A percentile compares a stretch with the other conserved stretches of the same genome.
Conservation (phyloP, 1,284 basidiomycete species). For the Austroboletus novae-zelandiae region DNA sequence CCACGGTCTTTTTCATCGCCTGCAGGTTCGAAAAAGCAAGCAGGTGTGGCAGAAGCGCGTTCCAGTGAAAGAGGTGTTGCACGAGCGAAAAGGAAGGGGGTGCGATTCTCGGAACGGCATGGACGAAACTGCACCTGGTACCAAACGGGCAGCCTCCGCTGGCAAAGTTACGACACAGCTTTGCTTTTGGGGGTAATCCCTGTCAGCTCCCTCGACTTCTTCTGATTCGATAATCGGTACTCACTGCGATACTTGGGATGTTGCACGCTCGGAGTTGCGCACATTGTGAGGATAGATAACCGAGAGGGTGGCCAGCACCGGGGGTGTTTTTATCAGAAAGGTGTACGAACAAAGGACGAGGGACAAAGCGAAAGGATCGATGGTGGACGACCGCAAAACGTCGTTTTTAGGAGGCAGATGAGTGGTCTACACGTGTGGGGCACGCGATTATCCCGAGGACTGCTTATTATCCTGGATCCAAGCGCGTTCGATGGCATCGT, state of each 20-base stretch:
- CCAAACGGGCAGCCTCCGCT: constrained; percentile 28
- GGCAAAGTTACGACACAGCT: constrained; percentile 28
- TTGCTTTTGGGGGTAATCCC: constrained; percentile 23
- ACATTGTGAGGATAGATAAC: constrained; percentile 1
- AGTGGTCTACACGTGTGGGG: constrained; percentile 29
- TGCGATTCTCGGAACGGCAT: constrained; percentile 15
- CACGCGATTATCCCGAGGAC: constrained; percentile 32
- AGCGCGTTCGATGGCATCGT: constrained; percentile 7
- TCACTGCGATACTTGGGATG: constrained; percentile 34
- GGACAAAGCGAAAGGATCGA: constrained; percentile 4
- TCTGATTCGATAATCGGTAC: constrained; percentile 12
- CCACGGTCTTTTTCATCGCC: not conserved
- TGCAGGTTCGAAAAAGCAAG: constrained; percentile 15
- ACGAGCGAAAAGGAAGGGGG: constrained; percentile 8
- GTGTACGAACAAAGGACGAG: not conserved
- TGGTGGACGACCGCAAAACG: constrained; percentile 8
- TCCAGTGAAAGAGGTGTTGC: constrained; percentile 19
- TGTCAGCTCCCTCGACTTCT: not conserved
- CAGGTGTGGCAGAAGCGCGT: constrained; percentile 14
- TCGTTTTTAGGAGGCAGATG: constrained; percentile 31
- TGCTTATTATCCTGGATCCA: constrained; percentile 8
- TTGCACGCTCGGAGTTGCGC: constrained; percentile 2
- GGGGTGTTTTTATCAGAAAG: not conserved
- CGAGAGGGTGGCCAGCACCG: not conserved
- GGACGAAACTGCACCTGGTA: constrained; percentile 32